Evolutionary conservation across 768 basidiomycete species (phyloP), one percentile per base, ranked within the genome.

Genomic region (Lentinus tigrinus): DNA sequence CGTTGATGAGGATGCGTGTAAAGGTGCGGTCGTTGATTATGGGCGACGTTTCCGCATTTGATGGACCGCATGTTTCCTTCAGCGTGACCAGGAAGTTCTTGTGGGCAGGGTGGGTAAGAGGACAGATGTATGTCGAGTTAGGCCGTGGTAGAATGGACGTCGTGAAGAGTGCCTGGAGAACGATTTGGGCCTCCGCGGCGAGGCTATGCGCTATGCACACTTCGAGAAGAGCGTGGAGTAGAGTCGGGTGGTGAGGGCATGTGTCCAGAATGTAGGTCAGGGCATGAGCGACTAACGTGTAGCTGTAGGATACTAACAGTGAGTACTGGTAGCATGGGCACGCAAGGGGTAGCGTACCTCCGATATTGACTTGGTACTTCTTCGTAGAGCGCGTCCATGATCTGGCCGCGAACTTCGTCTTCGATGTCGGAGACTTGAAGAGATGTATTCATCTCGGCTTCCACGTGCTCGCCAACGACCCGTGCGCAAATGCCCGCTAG

Each of bases 201-300:
- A 87, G 73, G 27, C 72, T 65, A 57, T 77, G 73, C n/a, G 74
- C 64, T 11, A 84, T 66, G 37, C 78, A 75, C n/a, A 81, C 67
- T n/a, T 84, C 79, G 1, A 87, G 74, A 1, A 87, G 74, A 34
- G 74, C 56, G 16, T 69, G 74, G 27, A 83, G 65, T 13, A 87
- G 74, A 6, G 81, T 80, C 28, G 78, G 77, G 59, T 83, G 74
- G 47, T 72, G 76, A 4, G 77, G 72, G 56, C 79, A 83, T 3
- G 70, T 69, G 23, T 70, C 70, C 39, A 85, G 66, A 14, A 83
- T 73, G 27, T 84, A 66, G 23, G 73, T 74, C 7, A 85, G 67
- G 9, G 84, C 80, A 65, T 87, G 83, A 0, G 83, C 77, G 4
- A 81, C 64, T 19, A 86, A 62, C 19, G 80, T 73, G 65, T 73